phyloP scores from a whole-genome alignment of 1,139 yeast species.

The Kurtzmaniella natalensis region DNA sequence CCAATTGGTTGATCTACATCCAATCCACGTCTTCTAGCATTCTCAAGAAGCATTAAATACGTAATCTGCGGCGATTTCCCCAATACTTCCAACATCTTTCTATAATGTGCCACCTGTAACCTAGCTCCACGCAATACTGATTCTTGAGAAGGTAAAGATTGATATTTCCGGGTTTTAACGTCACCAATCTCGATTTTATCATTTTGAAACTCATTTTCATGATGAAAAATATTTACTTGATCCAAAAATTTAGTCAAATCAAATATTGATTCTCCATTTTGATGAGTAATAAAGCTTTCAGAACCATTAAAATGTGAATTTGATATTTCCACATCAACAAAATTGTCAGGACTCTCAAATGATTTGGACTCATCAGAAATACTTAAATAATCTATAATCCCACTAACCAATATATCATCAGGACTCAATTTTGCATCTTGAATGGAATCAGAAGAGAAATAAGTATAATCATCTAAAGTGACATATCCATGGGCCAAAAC shows the following conservation, averaged over 20 bases:
- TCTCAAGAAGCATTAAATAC: slow-evolving; percentile 35
- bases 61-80: slow-evolving; percentile 13
- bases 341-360: no score
- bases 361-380: no score
- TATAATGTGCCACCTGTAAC: slow-evolving; percentile 56
- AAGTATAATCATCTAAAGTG: no score
- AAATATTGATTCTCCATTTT: slow-evolving; percentile 12
- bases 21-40: slow-evolving; percentile 40
- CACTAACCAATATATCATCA: slow-evolving; percentile 48
- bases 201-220: slow-evolving; percentile 10
- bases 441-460: slow-evolving; percentile 18
- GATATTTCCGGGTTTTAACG: slow-evolving; percentile 51
- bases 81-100: slow-evolving; percentile 35
- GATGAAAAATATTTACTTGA: slow-evolving; percentile 14
- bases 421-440: slow-evolving; percentile 15
- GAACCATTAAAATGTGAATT: no score
- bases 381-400: slow-evolving; percentile 53
- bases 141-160: slow-evolving; percentile 39
- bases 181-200: slow-evolving; percentile 40
- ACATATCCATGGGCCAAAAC: slow-evolving; percentile 52
- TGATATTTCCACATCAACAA: no score
- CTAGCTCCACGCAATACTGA: slow-evolving; percentile 48
- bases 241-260: slow-evolving; percentile 21
- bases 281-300: no score
- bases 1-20: slow-evolving; percentile 49